Conservation (phyloP, 495 filamentous ascomycete species). For the Penicillium steckii region DNA sequence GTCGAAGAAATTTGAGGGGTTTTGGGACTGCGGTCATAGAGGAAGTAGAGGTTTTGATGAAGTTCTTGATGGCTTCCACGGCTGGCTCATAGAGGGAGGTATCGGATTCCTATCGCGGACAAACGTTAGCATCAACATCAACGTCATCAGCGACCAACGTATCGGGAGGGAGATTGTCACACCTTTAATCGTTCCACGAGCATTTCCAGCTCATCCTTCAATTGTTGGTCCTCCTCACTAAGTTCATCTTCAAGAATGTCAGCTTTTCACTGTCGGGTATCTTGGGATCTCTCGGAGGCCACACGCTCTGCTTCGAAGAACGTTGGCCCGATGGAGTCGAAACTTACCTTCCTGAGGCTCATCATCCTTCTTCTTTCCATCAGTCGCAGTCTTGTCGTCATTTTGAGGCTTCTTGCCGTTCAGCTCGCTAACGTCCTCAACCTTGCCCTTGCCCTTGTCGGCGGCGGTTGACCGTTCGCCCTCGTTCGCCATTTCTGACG, state of each 20-base stretch:
- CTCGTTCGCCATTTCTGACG: constrained; percentile 79
- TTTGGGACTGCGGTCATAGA: constrained; percentile 99
- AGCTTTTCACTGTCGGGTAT: constrained; percentile 9
- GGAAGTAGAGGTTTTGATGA: constrained; percentile 97
- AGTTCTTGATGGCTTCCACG: constrained; percentile 91
- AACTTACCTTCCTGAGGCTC: constrained; percentile 55
- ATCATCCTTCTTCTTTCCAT: constrained; percentile 74
- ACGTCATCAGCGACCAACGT: constrained; percentile 16
- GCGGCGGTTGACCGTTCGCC: constrained; percentile 78
- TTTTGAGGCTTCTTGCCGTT: constrained; percentile 65
- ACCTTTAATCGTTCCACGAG: constrained; percentile 93
- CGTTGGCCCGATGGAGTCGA: constrained; percentile 1
- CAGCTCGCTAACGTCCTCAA: constrained; percentile 57
- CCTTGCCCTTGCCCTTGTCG: constrained; percentile 97
- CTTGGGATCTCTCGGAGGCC: constrained; percentile 1
- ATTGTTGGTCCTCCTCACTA: constrained; percentile 94
- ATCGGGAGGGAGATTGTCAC: constrained; percentile 23
- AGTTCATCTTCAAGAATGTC: constrained; percentile 67
- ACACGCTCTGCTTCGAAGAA: constrained; percentile 11
- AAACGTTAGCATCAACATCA: constrained; percentile 22
- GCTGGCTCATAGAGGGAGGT: constrained; percentile 85
- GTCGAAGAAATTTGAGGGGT: constrained; percentile 95
- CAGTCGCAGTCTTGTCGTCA: constrained; percentile 64
- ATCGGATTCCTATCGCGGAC: constrained; percentile 69
- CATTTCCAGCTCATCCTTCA: constrained; percentile 99